Conservation (phyloP, 2,329 filamentous ascomycete species). For the Aspergillus japonicus region DNA sequence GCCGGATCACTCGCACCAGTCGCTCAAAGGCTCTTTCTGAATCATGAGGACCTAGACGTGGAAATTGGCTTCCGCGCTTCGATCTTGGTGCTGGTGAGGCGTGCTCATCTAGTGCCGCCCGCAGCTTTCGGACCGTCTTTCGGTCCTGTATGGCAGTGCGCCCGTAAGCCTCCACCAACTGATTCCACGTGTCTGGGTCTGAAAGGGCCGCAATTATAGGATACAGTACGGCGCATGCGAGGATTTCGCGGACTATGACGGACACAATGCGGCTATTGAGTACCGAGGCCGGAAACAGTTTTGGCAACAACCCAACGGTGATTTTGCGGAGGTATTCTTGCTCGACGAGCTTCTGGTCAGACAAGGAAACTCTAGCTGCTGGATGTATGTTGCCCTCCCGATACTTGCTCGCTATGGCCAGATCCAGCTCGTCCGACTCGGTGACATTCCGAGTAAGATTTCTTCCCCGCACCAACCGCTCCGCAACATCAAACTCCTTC, state of each 20-base stretch:
- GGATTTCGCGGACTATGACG: conserved; percentile 80
- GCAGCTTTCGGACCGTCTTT: conserved; percentile 87
- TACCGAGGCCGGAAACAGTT: conserved; percentile 70
- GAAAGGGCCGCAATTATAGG: conserved; percentile 77
- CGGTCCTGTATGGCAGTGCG: conserved; percentile 88
- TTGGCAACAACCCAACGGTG: conserved; percentile 69
- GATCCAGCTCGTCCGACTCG: conserved; percentile 91
- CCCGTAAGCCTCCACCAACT: conserved; percentile 85
- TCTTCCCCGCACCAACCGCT: conserved; percentile 79
- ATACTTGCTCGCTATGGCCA: conserved; percentile 94
- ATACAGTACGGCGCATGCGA: conserved; percentile 86
- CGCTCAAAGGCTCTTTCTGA: conserved; percentile 91
- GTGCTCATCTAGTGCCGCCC: conserved; percentile 90
- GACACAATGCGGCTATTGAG: conserved; percentile 77
- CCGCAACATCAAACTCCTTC: conserved; percentile 85
- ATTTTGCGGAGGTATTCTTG: conserved; percentile 83
- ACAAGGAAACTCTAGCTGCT: conserved; percentile 77
- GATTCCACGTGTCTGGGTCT: conserved; percentile 97
- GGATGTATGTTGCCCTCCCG: conserved; percentile 83
- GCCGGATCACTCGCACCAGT: conserved; percentile 84
- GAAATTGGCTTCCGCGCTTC: conserved; percentile 67
- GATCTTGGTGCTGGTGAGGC: conserved; percentile 74
- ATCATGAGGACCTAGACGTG: conserved; percentile 75
- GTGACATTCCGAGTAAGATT: conserved; percentile 87
- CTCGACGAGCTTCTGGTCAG: conserved; percentile 79